A percentile compares a stretch with the other conserved stretches of the same genome.
Conservation (phyloP, 805 yeast genomes). For the Candida orba region DNA sequence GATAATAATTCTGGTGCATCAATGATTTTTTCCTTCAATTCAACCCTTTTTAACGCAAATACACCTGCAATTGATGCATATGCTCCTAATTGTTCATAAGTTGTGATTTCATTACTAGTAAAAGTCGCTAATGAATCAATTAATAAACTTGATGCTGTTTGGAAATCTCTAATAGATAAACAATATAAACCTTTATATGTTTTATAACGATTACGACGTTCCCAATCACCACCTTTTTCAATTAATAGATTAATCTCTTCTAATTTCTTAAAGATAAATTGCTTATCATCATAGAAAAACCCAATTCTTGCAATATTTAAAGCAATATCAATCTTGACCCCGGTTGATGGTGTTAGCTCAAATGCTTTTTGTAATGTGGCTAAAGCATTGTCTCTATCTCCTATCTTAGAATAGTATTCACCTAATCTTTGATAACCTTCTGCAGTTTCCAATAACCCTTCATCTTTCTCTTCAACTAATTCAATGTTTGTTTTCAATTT, state of each 20-base stretch:
- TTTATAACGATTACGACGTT: slow-evolving; percentile 90
- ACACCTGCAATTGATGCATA: slow-evolving; percentile 88
- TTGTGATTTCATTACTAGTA: slow-evolving; percentile 83
- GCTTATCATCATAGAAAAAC: slow-evolving; percentile 78
- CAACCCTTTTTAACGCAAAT: slow-evolving; percentile 72
- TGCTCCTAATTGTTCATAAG: slow-evolving; percentile 84
- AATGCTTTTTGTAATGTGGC: slow-evolving; percentile 63
- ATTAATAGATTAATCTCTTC: slow-evolving; percentile 68
- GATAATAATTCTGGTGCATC: slow-evolving; percentile 93
- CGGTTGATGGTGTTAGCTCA: slow-evolving; percentile 77
- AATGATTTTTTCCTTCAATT: slow-evolving; percentile 73
- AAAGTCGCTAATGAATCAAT: slow-evolving; percentile 93
- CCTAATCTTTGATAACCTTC: slow-evolving; percentile 76
- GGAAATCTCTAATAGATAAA: slow-evolving; percentile 79
- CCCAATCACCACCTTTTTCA: slow-evolving; percentile 99
- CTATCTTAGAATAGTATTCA: slow-evolving; percentile 78
- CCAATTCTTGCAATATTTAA: slow-evolving; percentile 82
- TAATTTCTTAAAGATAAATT: slow-evolving; percentile 60
- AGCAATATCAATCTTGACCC: slow-evolving; percentile 81
- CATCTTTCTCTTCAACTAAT: slow-evolving; percentile 52
- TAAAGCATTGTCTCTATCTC: slow-evolving; percentile 69
- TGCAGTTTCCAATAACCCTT: slow-evolving; percentile 79
- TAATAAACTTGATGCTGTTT: slow-evolving; percentile 75
- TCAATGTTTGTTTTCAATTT: slow-evolving; percentile 37
- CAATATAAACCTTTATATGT: slow-evolving; percentile 82